A percentile compares a stretch with the other conserved stretches of the same genome.
These are phyloP conservation scores for Orbilia javanica DNA, from an alignment of 2,329 filamentous ascomycete species.

Conservation along the genomic window DNA sequence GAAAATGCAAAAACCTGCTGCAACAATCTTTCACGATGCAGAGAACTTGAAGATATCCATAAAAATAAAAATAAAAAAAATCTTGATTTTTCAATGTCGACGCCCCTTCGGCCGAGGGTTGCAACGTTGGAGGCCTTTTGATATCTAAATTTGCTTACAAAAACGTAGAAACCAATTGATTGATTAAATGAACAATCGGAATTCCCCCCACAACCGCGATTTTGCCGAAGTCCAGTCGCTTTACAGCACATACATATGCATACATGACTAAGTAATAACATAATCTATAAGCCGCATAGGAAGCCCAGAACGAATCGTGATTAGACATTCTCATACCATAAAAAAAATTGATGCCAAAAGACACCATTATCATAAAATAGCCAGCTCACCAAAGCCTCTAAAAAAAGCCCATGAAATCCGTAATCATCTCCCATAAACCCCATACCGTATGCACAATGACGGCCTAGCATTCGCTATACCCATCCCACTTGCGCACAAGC, in stretches of 20 bases:
- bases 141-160: background rate
- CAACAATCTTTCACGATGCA: background rate
- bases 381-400: background rate
- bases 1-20: constrained; percentile 26
- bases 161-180: background rate
- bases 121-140: background rate
- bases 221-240: background rate
- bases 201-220: background rate
- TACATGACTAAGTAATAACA: background rate
- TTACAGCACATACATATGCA: constrained; percentile 4
- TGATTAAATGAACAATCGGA: background rate
- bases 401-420: background rate
- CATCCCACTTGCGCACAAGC: background rate
- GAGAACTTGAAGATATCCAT: background rate
- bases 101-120: constrained; percentile 14
- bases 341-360: too few relatives aligned
- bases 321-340: too few relatives aligned
- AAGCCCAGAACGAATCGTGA: background rate
- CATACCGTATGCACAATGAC: constrained; percentile 34
- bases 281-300: background rate
- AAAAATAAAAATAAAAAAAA: too few relatives aligned
- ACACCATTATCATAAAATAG: background rate
- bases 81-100: background rate
- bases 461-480: constrained; percentile 15
- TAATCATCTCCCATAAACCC: background rate